A percentile compares a stretch with the other conserved stretches of the same genome.
These are phyloP conservation scores for Barnettozyma vustinii DNA, from an alignment of 805 yeast genomes.

Conservation along the genomic window DNA sequence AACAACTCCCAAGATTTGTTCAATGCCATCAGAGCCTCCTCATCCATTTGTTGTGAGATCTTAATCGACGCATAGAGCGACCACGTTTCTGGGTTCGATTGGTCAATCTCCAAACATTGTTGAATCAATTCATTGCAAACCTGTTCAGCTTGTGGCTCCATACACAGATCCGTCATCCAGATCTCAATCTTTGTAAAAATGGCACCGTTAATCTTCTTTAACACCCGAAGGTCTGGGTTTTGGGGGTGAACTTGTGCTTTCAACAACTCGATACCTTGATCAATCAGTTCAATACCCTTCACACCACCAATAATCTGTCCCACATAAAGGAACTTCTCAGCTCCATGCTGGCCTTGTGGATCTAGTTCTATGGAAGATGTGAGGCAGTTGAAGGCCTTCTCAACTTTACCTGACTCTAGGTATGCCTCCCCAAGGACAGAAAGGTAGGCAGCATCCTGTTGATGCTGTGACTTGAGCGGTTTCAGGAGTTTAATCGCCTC, in stretches of 20 bases:
- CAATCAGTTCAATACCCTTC: conserved; percentile 60
- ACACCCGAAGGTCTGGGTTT: conserved; percentile 23
- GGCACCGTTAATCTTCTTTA: conserved; percentile 67
- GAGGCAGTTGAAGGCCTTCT: conserved; percentile 65
- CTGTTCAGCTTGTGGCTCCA: conserved; percentile 84
- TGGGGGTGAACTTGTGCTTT: conserved; percentile 33
- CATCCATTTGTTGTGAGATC: conserved; percentile 73
- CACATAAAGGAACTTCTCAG: conserved; percentile 80
- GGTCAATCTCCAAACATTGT: conserved; percentile 56
- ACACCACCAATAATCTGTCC: conserved; percentile 88
- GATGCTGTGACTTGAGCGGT: conserved; percentile 28
- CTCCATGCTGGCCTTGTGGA: conserved; percentile 57
- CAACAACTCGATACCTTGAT: conserved; percentile 55
- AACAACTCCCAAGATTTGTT: conserved; percentile 68
- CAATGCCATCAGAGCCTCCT: conserved; percentile 71
- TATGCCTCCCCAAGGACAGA: conserved; percentile 70
- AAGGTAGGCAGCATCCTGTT: conserved; percentile 39
- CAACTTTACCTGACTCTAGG: conserved; percentile 75
- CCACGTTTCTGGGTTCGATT: conserved; percentile 66
- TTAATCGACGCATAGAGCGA: conserved; percentile 79
- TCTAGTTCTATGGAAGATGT: conserved; percentile 61
- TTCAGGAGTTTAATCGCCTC: conserved; percentile 32
- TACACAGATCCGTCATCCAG: conserved; percentile 97
- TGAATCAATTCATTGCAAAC: conserved; percentile 70
- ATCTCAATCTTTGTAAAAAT: conserved; percentile 83